phyloP scores from a whole-genome alignment of 2,329 filamentous ascomycete species.

The Allantophomopsis cytisporea region DNA sequence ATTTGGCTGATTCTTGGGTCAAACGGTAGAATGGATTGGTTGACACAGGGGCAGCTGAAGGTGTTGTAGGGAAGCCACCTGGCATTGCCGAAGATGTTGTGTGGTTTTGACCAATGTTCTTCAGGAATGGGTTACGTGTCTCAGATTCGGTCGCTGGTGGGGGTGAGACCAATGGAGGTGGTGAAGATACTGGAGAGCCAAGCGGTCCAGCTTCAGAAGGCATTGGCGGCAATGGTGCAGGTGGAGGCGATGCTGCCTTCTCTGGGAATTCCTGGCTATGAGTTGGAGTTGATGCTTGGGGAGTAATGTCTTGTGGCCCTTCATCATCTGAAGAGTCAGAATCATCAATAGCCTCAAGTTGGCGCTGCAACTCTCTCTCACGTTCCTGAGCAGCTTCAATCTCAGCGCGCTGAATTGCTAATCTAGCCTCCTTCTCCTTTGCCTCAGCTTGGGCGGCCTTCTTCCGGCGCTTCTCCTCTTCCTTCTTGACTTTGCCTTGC shows the following conservation, averaged over 20 bases:
- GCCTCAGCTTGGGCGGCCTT: conserved; percentile 78
- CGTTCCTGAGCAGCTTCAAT: conserved; percentile 84
- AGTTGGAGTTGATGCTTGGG: conserved; percentile 45
- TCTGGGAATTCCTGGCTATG: conserved; percentile 39
- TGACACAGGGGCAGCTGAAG: conserved; percentile 41
- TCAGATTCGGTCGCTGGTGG: conserved; percentile 48
- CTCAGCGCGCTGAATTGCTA: conserved; percentile 78
- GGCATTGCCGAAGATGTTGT: conserved; percentile 11
- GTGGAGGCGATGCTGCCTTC: conserved; percentile 35
- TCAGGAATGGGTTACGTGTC: conserved; percentile 92
- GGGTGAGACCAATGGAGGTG: conserved; percentile 35
- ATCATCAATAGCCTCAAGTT: conserved; percentile 64
- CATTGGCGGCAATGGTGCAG: conserved; percentile 38
- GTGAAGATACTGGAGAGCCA: conserved; percentile 19
- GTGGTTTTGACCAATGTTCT: conserved; percentile 62
- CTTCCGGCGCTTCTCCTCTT: conserved; percentile 87
- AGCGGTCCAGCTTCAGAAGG: conserved; percentile 35
- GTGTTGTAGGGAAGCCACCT: conserved; percentile 21
- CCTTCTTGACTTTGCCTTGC: conserved; percentile 87
- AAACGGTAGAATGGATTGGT: conserved; percentile 95
- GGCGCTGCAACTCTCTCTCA: conserved; percentile 77
- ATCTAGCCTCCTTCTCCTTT: conserved; percentile 74
- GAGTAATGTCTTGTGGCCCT: conserved; percentile 54
- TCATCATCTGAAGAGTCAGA: conserved; percentile 72
- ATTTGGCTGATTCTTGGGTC: conserved; percentile 45